Conservation (phyloP, 345 rosid genomes). For the Salix exigua region DNA sequence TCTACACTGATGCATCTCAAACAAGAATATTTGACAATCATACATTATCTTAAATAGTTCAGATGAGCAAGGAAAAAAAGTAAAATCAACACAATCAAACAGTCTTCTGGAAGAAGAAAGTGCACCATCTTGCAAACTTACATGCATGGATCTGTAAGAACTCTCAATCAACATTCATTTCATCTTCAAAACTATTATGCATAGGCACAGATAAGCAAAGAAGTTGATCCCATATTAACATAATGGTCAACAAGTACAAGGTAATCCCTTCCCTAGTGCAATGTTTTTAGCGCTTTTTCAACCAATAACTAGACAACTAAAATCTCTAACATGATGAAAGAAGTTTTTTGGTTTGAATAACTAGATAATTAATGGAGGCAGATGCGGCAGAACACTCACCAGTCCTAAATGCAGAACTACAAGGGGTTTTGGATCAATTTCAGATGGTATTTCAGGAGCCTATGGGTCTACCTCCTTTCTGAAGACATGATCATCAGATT, state of each 20-base stretch:
- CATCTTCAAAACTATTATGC: not conserved
- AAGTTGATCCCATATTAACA: not conserved
- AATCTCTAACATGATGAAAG: not conserved
- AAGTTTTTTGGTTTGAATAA: not conserved
- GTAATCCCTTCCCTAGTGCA: not conserved
- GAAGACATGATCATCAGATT: no score
- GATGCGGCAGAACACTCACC: fast-evolving
- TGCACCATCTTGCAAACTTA: not conserved
- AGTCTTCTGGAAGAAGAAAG: not conserved
- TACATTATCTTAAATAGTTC: not conserved
- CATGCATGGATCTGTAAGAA: not conserved
- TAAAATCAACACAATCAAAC: not conserved
- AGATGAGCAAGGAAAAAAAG: not conserved
- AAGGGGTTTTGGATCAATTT: no score
- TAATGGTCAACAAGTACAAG: not conserved
- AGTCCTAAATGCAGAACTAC: fast-evolving
- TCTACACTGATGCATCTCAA: not conserved
- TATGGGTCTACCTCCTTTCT: no score
- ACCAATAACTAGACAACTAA: not conserved
- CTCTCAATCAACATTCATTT: not conserved
- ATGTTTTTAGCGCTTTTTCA: not conserved
- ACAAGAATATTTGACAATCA: not conserved
- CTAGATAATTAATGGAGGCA: no score
- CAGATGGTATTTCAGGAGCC: no score
- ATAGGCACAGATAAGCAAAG: not conserved